Evolutionary conservation across 371 early-diverging fungal genomes (phyloP), one percentile per base, ranked within the genome.

Genomic region (Mortierella sp.): DNA sequence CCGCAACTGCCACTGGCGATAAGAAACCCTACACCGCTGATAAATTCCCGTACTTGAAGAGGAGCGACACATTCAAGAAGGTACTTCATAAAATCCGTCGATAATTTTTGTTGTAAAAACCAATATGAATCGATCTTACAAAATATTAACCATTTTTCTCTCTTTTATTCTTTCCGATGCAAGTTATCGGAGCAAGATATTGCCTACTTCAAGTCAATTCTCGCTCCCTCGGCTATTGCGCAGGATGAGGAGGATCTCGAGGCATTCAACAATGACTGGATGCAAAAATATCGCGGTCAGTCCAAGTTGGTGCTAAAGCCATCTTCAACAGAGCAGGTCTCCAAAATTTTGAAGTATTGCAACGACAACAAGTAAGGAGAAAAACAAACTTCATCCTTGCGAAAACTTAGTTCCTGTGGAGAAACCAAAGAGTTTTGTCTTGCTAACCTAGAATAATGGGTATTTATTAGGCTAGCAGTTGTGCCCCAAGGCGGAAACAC

Each of bases 401-500:
- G n/a, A n/a, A n/a, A n/a, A n/a, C n/a, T n/a, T n/a, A n/a, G n/a
- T n/a, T n/a, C n/a, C n/a, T n/a, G n/a, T n/a, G n/a, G n/a, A n/a
- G n/a, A n/a, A n/a, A n/a, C n/a, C n/a, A n/a, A n/a, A n/a, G n/a
- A n/a, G n/a, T n/a, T n/a, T n/a, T n/a, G n/a, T n/a, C n/a, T n/a
- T n/a, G n/a, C n/a, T n/a, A n/a, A n/a, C n/a, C n/a, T n/a, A n/a
- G n/a, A n/a, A n/a, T n/a, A n/a, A n/a, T n/a, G n/a, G n/a, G n/a
- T n/a, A n/a, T n/a, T n/a, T n/a, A n/a, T 37, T 64, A 86, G 88
- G 34, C 80, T 98, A 47, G 97, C 96, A n/a, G 94, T 99, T 41
- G 96, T 95, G 6, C 97, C 98, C 39, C 99, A 99, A 79, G 98
- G 98, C 58, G 99, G 97, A 43, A 98, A 98, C 83, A 98, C 97